Percentiles rank a stretch among this genome's conserved stretches.
phyloP scores from a whole-genome alignment of 441 rosid genomes.

The Cnidoscolus chayamansa region DNA sequence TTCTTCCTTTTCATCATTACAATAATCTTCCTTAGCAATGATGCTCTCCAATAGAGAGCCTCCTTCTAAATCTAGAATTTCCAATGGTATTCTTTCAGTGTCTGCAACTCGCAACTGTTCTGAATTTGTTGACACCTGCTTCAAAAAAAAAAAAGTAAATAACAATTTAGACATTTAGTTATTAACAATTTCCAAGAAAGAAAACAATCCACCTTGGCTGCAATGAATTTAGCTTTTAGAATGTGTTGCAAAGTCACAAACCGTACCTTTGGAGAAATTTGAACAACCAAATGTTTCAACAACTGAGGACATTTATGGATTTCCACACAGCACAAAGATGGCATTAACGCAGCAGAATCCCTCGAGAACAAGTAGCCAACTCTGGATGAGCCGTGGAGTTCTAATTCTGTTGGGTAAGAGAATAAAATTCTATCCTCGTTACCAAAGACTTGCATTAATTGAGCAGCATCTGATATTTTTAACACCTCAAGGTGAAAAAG shows the following conservation, averaged over 20 bases:
- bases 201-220: too few relatives aligned
- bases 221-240: not conserved
- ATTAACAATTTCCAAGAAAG: not conserved
- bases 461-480: not conserved
- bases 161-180: not conserved
- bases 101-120: not conserved
- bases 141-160: not conserved
- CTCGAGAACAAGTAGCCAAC: not conserved
- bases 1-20: not conserved
- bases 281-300: not conserved
- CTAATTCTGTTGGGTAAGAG: not conserved
- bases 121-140: not conserved
- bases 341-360: not conserved
- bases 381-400: not conserved
- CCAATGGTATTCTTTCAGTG: not conserved
- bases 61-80: not conserved
- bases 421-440: not conserved
- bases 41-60: not conserved
- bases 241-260: not conserved
- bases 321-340: not conserved
- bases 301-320: not conserved
- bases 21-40: not conserved
- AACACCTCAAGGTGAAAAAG: not conserved
- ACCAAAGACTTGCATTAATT: slow-evolving; percentile 3
- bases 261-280: not conserved